These are phyloP conservation scores for Botryosphaeria dothidea DNA, from an alignment of 2,329 filamentous ascomycete species.

Conservation along the genomic window DNA sequence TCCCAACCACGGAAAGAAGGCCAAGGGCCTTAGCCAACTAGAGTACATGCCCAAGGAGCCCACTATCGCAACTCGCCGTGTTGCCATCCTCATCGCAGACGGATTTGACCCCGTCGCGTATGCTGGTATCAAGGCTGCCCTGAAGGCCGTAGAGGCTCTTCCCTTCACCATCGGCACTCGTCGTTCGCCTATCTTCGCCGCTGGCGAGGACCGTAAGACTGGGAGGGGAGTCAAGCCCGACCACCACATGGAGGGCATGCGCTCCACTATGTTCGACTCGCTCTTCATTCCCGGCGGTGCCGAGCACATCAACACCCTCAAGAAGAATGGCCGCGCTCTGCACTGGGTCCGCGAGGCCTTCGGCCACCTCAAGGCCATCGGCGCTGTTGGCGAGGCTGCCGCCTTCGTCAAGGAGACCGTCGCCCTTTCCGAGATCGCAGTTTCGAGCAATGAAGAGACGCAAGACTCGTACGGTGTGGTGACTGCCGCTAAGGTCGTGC, in stretches of 20 bases:
- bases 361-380: constrained; percentile 78
- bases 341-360: constrained; percentile 82
- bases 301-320: constrained; percentile 62
- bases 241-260: constrained; percentile 77
- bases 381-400: constrained; percentile 71
- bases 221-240: constrained; percentile 64
- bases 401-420: constrained; percentile 58
- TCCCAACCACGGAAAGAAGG: constrained; percentile 66
- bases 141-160: constrained; percentile 64
- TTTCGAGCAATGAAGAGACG: constrained; percentile 53
- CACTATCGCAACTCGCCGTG: constrained; percentile 69
- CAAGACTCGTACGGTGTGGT: constrained; percentile 77
- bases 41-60: constrained; percentile 65
- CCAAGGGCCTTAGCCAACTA: constrained; percentile 68
- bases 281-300: constrained; percentile 74
- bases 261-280: constrained; percentile 79
- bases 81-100: constrained; percentile 76
- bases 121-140: constrained; percentile 62
- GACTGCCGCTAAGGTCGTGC: constrained; percentile 57
- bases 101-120: constrained; percentile 71
- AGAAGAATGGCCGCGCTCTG: constrained; percentile 69
- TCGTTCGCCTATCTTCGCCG: constrained; percentile 65
- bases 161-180: constrained; percentile 73
- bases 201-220: constrained; percentile 55
- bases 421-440: constrained; percentile 49